These are phyloP conservation scores for Pseudohalonectria lignicola DNA, from an alignment of 2,329 filamentous ascomycete genomes.

Conservation along the genomic window DNA sequence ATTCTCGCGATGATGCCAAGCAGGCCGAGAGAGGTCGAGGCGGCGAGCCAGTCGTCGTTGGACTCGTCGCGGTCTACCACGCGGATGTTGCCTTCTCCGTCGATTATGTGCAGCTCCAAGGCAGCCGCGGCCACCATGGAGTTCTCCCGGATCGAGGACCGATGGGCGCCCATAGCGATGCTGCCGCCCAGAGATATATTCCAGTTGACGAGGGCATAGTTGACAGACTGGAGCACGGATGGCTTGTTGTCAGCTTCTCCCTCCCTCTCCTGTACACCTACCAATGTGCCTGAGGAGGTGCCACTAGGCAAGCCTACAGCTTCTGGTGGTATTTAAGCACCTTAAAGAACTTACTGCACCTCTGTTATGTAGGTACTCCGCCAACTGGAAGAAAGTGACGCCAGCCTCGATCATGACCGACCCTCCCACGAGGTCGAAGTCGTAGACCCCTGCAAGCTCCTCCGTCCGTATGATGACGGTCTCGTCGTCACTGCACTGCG, in stretches of 20 bases:
- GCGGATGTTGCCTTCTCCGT: constrained; percentile 31
- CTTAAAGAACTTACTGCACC: constrained; percentile 23
- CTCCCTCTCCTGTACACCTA: no score
- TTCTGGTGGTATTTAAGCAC: no score
- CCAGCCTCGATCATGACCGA: constrained; percentile 37
- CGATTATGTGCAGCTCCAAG: constrained; percentile 34
- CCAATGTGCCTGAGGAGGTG: no score
- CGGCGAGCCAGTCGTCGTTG: constrained; percentile 37
- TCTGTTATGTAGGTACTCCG: constrained; percentile 34
- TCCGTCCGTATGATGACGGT: constrained; percentile 37
- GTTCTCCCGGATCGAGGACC: constrained; percentile 33
- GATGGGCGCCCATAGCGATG: constrained; percentile 40
- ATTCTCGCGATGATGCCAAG: constrained; percentile 35
- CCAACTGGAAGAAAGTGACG: constrained; percentile 39
- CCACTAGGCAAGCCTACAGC: no score
- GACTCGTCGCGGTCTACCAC: constrained; percentile 27
- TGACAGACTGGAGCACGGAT: constrained; percentile 21
- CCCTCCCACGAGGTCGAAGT: constrained; percentile 29
- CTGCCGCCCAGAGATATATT: constrained; percentile 39
- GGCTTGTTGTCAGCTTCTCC: no score
- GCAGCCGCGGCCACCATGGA: constrained; percentile 39
- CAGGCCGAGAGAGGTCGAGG: constrained; percentile 36
- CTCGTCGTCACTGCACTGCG: constrained; percentile 36
- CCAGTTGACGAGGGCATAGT: constrained; percentile 41
- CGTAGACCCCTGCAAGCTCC: constrained; percentile 51